A percentile compares a stretch with the other conserved stretches of the same genome.
These are phyloP conservation scores for Auriscalpium orientale DNA, from an alignment of 768 basidiomycete species.

Conservation along the genomic window DNA sequence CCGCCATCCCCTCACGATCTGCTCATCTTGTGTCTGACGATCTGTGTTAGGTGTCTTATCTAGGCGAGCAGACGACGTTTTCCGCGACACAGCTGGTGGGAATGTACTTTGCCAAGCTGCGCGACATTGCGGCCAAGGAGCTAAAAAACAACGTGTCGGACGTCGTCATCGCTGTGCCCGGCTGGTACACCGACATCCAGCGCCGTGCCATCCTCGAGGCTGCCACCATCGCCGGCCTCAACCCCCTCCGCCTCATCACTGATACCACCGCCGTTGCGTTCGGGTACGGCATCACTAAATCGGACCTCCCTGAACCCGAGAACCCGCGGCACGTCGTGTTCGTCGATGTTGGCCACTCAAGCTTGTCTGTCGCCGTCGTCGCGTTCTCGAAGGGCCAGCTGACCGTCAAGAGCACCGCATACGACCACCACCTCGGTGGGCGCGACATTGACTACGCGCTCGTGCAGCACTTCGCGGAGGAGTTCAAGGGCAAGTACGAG, in stretches of 20 bases:
- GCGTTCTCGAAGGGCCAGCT: conserved; percentile 95
- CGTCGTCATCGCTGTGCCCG: conserved; percentile 92
- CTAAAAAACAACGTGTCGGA: conserved; percentile 84
- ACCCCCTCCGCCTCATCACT: conserved; percentile 91
- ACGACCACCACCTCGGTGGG: conserved; percentile 90
- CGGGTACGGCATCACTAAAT: conserved; percentile 98
- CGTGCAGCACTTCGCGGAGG: conserved; percentile 77
- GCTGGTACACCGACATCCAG: conserved; percentile 94
- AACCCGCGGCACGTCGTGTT: conserved; percentile 84
- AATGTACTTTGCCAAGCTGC: conserved; percentile 84
- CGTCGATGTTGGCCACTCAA: conserved; percentile 92
- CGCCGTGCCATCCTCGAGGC: conserved; percentile 87
- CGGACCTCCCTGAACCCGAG: conserved; percentile 85
- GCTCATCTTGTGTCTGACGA: conserved; percentile 11
- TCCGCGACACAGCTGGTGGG: conserved; percentile 89
- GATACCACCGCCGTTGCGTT: conserved; percentile 94
- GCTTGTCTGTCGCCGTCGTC: conserved; percentile 78
- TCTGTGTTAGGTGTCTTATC: conserved; percentile 67
- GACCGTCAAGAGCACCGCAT: conserved; percentile 78
- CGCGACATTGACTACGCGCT: conserved; percentile 94
- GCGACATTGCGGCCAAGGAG: conserved; percentile 79
- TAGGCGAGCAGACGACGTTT: conserved; percentile 72
- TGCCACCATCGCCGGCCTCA: conserved; percentile 82
- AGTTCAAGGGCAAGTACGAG: conserved; percentile 97
- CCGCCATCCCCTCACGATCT: not conserved